Base-by-base conservation (phyloP, 169 alveolate species). In the Plasmodium billcollinsi region DNA sequence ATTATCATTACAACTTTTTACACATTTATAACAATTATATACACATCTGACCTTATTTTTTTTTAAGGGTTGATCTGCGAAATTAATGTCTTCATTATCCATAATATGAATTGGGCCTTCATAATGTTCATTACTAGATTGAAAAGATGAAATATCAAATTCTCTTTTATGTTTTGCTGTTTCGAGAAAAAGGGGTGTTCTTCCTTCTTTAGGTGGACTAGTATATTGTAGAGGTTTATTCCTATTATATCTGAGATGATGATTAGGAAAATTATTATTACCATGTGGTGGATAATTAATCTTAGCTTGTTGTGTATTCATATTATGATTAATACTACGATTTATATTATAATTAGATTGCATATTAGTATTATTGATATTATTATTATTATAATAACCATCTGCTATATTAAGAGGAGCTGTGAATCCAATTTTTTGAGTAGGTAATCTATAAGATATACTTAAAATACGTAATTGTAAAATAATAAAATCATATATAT, bases 351-450 rank as follows among this genome's bases (percentile, higher is more conserved):
- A 39, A 39, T 39, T 39, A 5, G 47, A 39, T 39, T 39, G 47
- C 5, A 39, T 39, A 29, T 47, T 76, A 50, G 20, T 65, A 49
- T 1, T 8, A 21, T 45, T 20, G 3, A 1, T 67, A 33, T 67
- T 33, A 26, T 67, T 67, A 39, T 26, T 14, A 67, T 24, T 67
- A 15, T 3, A n/a, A 29, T 67, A 33, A 20, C 49, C 54, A 54
- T 72, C 74, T 59, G 88, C 69, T 29, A 90, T 69, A 33, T 89
- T 76, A n/a, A 93, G 93, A 45, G 91, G 71, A 0, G 93, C 93
- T 54, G 94, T 90, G 88, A 94, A 94, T 2, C 91, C 88, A 15
- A 94, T 67, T 58, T 94, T 94, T 75, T 94, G 95, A 2, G 90
- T 88, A 11, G 97, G 97, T 20, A 93, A 54, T 26, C 73, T 29